Evolutionary conservation across 768 basidiomycete genomes (phyloP), one percentile per base, ranked within the genome.

Genomic region (Royoungia palumana): DNA sequence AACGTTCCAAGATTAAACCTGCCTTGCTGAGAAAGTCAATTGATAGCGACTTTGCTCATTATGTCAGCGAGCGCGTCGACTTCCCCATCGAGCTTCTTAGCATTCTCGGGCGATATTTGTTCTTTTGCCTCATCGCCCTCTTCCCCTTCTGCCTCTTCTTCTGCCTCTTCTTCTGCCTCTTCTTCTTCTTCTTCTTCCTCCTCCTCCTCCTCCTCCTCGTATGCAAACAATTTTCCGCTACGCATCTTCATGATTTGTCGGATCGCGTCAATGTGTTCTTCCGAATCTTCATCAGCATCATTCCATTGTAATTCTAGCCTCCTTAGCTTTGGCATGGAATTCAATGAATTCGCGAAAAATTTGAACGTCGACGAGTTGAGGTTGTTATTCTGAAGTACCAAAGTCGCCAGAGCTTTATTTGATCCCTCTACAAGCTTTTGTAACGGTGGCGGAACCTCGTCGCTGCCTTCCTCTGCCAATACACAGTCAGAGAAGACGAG

Each of bases 401-500:
- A 75, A 9, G 77, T 79, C 58, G 83, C 79, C 36, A 98, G 73
- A 56, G 83, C 83, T 19, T 77, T 77, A 66, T 88, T 91, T 32
- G 83, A 81, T 9, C 94, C 92, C 17, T 68, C 67, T 1, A 75
- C 74, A 38, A 98, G 75, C 8, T 75, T 75, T 34, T 74, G 74
- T 38, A 89, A 65, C 45, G 89, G 73, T 2, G 75, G 68, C 0
- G 87, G 85, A 3, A 93, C 74, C 49, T 89, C 87, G 27, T 93
- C 92, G n/a, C 83, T 81, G 4, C 81, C 81, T 11, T 81, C 75
- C 40, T 59, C 62, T 5, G 88, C 84, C 19, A 99, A 76, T 34
- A 94, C 80, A 60, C 94, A 96, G 68, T 97, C 95, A 9, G 91
- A 93, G 34, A 99, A 72, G 67, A 97, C 89, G 56, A 98, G 82